phyloP scores from a whole-genome alignment of 768 basidiomycete species.

The Collybiopsis confluens region DNA sequence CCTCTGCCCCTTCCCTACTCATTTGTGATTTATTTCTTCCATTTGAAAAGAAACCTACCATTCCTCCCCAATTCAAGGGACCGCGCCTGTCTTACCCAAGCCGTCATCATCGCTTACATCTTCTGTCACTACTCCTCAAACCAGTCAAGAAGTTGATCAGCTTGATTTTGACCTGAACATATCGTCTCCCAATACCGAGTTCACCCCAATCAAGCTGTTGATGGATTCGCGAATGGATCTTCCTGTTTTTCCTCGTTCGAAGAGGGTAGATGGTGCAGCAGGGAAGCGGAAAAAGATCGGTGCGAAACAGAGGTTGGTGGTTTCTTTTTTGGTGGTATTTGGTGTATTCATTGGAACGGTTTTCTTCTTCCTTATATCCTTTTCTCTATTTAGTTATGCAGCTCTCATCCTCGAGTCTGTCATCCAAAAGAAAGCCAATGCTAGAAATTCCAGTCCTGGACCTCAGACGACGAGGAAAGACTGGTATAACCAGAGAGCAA shows the following conservation, averaged over 20 bases:
- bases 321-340: not conserved
- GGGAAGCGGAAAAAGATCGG: not conserved
- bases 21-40: not conserved
- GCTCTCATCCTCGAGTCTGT: too few relatives aligned
- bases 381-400: not conserved
- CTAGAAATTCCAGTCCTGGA: too few relatives aligned
- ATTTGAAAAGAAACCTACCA: constrained; percentile 24
- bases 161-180: constrained; percentile 34
- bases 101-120: not conserved
- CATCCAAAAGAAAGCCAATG: too few relatives aligned
- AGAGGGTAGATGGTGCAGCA: not conserved
- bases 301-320: constrained; percentile 2
- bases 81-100: constrained; percentile 14
- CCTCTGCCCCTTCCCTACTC: not conserved
- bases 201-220: constrained; percentile 32
- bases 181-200: constrained; percentile 46
- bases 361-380: not conserved
- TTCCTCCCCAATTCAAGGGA: constrained; percentile 31
- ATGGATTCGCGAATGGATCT: constrained; percentile 38
- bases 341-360: not conserved
- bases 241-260: constrained; percentile 1
- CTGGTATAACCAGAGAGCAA: too few relatives aligned
- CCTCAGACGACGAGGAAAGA: too few relatives aligned
- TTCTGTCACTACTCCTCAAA: constrained; percentile 23
- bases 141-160: constrained; percentile 37